Percentiles rank a stretch among this genome's conserved stretches.
Evolutionary conservation across 805 yeast genomes (phyloP).

Genomic region (Starmerella riodocensis): DNA sequence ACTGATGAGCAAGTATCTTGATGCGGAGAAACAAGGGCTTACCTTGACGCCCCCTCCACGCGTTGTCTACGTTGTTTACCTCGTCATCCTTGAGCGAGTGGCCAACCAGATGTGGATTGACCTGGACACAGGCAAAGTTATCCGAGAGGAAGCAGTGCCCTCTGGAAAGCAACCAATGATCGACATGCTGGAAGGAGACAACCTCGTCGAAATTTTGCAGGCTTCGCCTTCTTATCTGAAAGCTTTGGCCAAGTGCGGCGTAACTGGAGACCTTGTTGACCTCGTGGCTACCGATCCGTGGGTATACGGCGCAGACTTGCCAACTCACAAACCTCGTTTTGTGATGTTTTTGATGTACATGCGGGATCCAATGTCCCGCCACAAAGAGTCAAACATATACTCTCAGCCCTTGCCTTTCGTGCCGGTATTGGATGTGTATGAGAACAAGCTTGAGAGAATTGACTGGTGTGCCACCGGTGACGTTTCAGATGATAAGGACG

Average conservation of each 20-base stretch:
- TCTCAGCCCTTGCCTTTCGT: constrained; percentile 60
- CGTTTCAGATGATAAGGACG: constrained; percentile 49
- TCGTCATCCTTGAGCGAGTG: constrained; percentile 34
- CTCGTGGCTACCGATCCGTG: constrained; percentile 30
- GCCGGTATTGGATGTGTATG: constrained; percentile 53
- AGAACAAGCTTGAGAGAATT: constrained; percentile 51
- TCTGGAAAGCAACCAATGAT: constrained; percentile 58
- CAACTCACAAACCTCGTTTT: constrained; percentile 28
- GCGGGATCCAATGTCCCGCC: constrained; percentile 42
- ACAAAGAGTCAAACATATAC: constrained; percentile 38
- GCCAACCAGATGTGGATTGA: constrained; percentile 63
- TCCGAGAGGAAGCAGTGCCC: constrained; percentile 42
- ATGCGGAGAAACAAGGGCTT: constrained; percentile 44
- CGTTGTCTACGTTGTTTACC: constrained; percentile 53
- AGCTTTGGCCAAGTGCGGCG: constrained; percentile 74
- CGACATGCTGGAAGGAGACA: constrained; percentile 36
- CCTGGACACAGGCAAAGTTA: constrained; percentile 46
- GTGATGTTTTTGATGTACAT: constrained; percentile 65
- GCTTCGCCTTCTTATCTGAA: constrained; percentile 84
- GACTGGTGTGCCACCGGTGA: constrained; percentile 60
- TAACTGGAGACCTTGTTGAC: constrained; percentile 14
- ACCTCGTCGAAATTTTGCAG: constrained; percentile 7
- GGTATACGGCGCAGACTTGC: constrained; percentile 72
- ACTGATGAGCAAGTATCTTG: constrained; percentile 51
- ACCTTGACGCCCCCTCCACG: constrained; percentile 47